phyloP scores from a whole-genome alignment of 352 stramenopile species.

The Globisporangium nagaii region DNA sequence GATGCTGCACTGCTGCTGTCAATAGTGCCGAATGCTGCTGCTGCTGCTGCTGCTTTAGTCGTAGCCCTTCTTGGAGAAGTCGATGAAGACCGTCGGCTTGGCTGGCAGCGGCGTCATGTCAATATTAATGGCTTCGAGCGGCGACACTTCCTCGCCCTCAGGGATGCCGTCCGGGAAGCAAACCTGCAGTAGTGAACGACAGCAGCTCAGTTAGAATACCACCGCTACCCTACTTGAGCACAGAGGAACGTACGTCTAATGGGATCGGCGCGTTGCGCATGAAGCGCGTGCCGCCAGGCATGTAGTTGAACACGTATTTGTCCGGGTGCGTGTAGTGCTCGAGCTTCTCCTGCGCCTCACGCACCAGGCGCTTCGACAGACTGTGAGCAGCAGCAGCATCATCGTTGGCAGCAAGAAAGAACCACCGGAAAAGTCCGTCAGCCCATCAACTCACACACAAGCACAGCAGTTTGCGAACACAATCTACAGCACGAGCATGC shows the following conservation, averaged over 20 bases:
- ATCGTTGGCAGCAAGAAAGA: constrained; percentile 6
- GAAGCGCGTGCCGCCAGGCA: constrained; percentile 97
- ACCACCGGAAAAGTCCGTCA: constrained; percentile 28
- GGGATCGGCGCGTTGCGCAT: constrained; percentile 98
- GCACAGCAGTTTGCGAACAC: too few relatives aligned
- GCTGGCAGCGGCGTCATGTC: constrained; percentile 78
- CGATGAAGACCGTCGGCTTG: constrained; percentile 73
- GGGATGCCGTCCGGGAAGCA: constrained; percentile 88
- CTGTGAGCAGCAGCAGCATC: too few relatives aligned
- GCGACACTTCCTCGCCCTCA: constrained; percentile 82
- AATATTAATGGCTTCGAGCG: constrained; percentile 83
- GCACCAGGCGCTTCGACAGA: constrained; percentile 73
- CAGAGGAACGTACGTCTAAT: constrained; percentile 70
- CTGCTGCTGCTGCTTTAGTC: constrained; percentile 36
- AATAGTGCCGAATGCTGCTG: too few relatives aligned
- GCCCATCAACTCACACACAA: not conserved
- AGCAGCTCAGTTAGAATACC: too few relatives aligned
- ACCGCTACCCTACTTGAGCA: too few relatives aligned
- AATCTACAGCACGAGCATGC: not conserved
- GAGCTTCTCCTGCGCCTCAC: constrained; percentile 92
- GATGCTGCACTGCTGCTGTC: not conserved
- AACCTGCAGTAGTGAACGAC: constrained; percentile 25
- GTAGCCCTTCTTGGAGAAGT: constrained; percentile 86
- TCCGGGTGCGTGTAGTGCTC: constrained; percentile 95
- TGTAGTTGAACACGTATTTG: constrained; percentile 96